Conservation (phyloP, 2,329 filamentous ascomycete genomes). For the Botrytis aclada region DNA sequence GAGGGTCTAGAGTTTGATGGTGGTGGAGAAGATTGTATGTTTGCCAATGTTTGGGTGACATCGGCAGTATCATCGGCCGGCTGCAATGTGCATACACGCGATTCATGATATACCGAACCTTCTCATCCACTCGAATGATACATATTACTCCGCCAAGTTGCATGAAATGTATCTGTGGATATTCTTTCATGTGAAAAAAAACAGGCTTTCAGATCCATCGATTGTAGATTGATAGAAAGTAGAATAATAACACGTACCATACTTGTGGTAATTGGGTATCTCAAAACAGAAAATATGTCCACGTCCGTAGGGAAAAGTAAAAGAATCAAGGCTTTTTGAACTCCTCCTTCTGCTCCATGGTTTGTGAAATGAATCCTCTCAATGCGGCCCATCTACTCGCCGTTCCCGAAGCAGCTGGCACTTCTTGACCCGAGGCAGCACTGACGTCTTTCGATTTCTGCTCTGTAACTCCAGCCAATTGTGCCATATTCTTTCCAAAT, state of each 20-base stretch:
- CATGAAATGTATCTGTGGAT: background rate
- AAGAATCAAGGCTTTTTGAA: constrained; percentile 46
- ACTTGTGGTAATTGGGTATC: constrained; percentile 19
- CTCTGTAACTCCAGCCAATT: constrained; percentile 46
- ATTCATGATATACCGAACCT: constrained; percentile 10
- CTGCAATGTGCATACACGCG: background rate
- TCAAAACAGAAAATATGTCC: constrained; percentile 5
- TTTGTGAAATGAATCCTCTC: constrained; percentile 70
- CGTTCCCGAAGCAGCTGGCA: constrained; percentile 38
- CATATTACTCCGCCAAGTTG: background rate
- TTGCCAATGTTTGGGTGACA: background rate
- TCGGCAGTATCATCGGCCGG: constrained; percentile 5
- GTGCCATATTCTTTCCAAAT: constrained; percentile 79
- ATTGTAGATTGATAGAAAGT: background rate
- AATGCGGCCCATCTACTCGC: constrained; percentile 74
- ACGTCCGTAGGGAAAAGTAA: background rate
- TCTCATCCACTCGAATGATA: constrained; percentile 13
- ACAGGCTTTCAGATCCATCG: background rate
- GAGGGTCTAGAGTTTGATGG: background rate
- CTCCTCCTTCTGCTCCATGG: constrained; percentile 83
- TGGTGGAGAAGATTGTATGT: background rate
- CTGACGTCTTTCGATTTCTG: constrained; percentile 18
- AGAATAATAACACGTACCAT: constrained; percentile 19
- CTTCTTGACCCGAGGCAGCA: constrained; percentile 20
- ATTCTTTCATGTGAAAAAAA: background rate